Evolutionary conservation across 345 rosid species (phyloP).

Genomic region (Geranium rotundifolium): DNA sequence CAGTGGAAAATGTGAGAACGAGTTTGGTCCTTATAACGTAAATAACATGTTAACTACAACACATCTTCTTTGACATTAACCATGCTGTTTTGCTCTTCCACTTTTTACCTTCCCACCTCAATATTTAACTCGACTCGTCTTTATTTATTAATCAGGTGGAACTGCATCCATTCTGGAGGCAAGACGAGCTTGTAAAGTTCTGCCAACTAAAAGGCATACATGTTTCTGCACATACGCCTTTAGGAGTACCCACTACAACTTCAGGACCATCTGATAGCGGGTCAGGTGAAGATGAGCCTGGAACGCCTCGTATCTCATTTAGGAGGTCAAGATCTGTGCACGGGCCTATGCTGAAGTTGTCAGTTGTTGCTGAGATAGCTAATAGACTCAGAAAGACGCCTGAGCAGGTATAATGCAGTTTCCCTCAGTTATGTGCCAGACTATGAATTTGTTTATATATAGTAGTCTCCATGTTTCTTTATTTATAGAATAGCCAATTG

Average conservation of each 20-base stretch:
- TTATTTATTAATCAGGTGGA: constrained; percentile 28
- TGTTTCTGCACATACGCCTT: constrained; percentile 62
- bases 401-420: constrained; percentile 35
- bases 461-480: no score
- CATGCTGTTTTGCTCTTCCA: neutral
- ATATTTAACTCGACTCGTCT: neutral
- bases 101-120: neutral
- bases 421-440: neutral
- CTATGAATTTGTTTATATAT: no score
- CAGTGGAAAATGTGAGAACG: no score
- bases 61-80: no score
- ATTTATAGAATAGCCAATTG: no score
- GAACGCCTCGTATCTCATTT: constrained; percentile 52
- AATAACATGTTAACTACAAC: no score
- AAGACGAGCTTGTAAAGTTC: constrained; percentile 52
- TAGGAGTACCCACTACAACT: constrained; percentile 47
- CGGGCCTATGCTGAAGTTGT: constrained; percentile 57
- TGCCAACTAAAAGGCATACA: constrained; percentile 48
- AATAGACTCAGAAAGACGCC: constrained; percentile 40
- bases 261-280: constrained; percentile 47
- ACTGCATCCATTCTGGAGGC: constrained; percentile 64
- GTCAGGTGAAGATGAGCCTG: constrained; percentile 57
- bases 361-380: constrained; percentile 44
- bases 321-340: constrained; percentile 58
- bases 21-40: no score